Evolutionary conservation across 2,329 filamentous ascomycete species (phyloP).

Genomic region (Cladophialophora psammophila): DNA sequence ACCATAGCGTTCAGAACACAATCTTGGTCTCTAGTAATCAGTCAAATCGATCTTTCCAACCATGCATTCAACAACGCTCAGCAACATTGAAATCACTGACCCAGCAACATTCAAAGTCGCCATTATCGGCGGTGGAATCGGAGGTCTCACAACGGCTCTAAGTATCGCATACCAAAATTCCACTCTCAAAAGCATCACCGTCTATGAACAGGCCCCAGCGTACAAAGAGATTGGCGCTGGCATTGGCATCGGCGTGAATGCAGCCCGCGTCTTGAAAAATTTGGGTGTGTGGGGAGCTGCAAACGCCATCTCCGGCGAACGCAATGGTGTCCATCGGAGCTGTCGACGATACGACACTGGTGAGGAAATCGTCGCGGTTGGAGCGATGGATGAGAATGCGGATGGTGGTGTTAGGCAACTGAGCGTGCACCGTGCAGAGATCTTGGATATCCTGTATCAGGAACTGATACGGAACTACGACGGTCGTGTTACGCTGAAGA

Average conservation of each 20-base stretch:
- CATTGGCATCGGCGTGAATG: constrained; percentile 34
- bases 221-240: constrained; percentile 38
- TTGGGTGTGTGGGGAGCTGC: constrained; percentile 46
- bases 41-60: background rate
- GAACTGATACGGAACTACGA: constrained; percentile 3
- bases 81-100: background rate
- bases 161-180: constrained; percentile 43
- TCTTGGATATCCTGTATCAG: constrained; percentile 41
- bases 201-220: constrained; percentile 39
- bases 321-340: constrained; percentile 45
- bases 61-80: background rate
- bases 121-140: constrained; percentile 52
- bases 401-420: constrained; percentile 22
- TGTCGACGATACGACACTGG: constrained; percentile 48
- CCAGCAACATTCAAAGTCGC: constrained; percentile 41
- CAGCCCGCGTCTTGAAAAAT: constrained; percentile 31
- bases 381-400: constrained; percentile 37
- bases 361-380: constrained; percentile 44
- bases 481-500: constrained; percentile 5
- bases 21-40: background rate
- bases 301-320: constrained; percentile 43
- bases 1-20: background rate
- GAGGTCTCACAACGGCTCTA: constrained; percentile 49
- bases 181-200: constrained; percentile 39
- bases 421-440: constrained; percentile 45